phyloP scores from a whole-genome alignment of 345 rosid species.

The Sonneratia alba region DNA sequence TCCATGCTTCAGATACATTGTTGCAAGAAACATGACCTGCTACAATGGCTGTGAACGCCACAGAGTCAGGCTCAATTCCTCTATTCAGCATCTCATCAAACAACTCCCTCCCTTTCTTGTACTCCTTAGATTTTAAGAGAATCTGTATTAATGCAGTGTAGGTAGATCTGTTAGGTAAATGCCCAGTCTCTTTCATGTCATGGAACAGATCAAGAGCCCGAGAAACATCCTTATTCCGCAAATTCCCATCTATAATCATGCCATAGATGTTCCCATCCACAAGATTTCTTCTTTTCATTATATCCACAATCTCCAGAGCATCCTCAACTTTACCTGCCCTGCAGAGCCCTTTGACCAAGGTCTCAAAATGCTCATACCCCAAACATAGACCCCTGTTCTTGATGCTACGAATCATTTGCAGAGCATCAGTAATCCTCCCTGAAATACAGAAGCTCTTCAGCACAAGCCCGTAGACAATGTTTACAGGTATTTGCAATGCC shows the following conservation, averaged over 20 bases:
- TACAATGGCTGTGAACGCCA: constrained; percentile 52
- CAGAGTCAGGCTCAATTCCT: constrained; percentile 46
- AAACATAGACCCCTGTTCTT: constrained; percentile 39
- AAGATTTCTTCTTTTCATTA: constrained; percentile 49
- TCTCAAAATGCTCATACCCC: constrained; percentile 43
- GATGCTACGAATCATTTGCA: constrained; percentile 51
- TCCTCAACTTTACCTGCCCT: constrained; percentile 52
- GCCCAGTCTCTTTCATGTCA: constrained; percentile 44
- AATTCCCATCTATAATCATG: constrained; percentile 47
- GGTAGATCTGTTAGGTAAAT: constrained; percentile 36
- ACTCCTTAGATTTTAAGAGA: constrained; percentile 43
- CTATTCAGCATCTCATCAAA: constrained; percentile 57
- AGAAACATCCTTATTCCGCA: constrained; percentile 42
- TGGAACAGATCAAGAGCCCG: constrained; percentile 50
- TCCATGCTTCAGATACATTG: constrained; percentile 60
- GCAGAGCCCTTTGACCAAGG: constrained; percentile 64
- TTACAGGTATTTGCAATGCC: constrained; percentile 38
- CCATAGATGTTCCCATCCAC: constrained; percentile 43
- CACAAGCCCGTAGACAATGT: constrained; percentile 37
- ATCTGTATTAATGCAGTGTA: constrained; percentile 63
- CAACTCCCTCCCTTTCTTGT: constrained; percentile 41
- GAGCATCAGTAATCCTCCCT: constrained; percentile 64
- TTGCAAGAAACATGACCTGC: constrained; percentile 50
- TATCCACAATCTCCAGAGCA: constrained; percentile 62
- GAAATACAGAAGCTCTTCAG: constrained; percentile 61